Evolutionary conservation across 441 rosid species (phyloP).

Genomic region (Dalechampia spathulata): DNA sequence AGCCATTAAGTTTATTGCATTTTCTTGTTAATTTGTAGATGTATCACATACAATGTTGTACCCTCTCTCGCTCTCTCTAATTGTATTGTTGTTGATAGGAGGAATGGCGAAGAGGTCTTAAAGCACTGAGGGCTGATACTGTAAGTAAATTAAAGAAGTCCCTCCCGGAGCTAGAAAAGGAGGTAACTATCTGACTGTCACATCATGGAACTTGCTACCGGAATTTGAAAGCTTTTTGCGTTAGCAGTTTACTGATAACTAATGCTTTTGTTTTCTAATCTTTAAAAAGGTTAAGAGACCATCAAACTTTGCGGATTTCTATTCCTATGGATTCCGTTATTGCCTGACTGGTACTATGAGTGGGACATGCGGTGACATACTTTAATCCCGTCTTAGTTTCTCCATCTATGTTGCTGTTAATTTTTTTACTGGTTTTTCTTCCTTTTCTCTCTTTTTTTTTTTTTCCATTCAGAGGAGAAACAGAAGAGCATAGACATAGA

Average conservation of each 20-base stretch:
- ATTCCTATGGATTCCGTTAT: constrained; percentile 82
- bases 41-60: neutral
- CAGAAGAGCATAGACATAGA: constrained; percentile 98
- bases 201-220: neutral
- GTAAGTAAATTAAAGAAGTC: constrained; percentile 76
- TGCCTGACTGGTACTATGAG: constrained; percentile 70
- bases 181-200: constrained; percentile 39
- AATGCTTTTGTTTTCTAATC: constrained; percentile 16
- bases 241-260: neutral
- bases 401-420: neutral
- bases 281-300: constrained; percentile 72
- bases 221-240: neutral
- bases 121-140: constrained; percentile 72
- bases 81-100: constrained; percentile 35
- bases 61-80: neutral
- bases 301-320: constrained; percentile 79
- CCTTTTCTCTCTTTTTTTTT: neutral
- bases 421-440: neutral
- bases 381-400: constrained; percentile 10
- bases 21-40: too few relatives aligned
- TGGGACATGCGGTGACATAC: constrained; percentile 9
- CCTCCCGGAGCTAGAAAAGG: constrained; percentile 77
- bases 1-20: too few relatives aligned
- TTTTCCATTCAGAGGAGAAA: constrained; percentile 72
- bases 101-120: constrained; percentile 90